Percentiles rank a stretch among this genome's conserved stretches.
phyloP scores from a whole-genome alignment of 176 grass and related monocot genomes.

The Canna indica region DNA sequence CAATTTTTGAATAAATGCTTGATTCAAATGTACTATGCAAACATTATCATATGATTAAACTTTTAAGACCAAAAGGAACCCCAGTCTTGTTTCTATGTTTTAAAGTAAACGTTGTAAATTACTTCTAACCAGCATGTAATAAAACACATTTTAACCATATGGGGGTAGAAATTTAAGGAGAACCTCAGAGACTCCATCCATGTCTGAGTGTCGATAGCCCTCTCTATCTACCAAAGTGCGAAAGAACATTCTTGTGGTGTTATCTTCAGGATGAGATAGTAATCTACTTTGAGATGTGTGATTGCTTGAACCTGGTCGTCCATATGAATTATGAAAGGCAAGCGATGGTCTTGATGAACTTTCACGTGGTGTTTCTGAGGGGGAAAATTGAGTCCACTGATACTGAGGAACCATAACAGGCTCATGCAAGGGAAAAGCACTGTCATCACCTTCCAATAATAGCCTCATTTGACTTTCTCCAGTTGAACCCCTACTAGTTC shows the following conservation, averaged over 20 bases:
- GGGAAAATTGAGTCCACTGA: conserved; percentile 23
- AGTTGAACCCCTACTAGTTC: conserved; percentile 24
- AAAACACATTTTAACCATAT: neutral
- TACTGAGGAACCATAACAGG: conserved; percentile 16
- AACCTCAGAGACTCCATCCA: conserved; percentile 77
- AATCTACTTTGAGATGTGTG: conserved; percentile 27
- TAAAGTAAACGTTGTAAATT: neutral
- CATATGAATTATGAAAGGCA: conserved; percentile 30
- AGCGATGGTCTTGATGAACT: conserved; percentile 33
- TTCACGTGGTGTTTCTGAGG: conserved; percentile 18
- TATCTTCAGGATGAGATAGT: conserved; percentile 19
- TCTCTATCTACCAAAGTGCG: conserved; percentile 36
- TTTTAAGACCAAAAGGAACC: neutral
- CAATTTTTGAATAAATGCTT: neutral
- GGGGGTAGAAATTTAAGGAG: neutral
- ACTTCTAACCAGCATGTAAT: neutral
- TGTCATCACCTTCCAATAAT: conserved; percentile 26
- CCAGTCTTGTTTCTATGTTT: neutral
- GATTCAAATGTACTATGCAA: neutral
- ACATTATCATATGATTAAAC: neutral
- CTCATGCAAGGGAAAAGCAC: conserved; percentile 29
- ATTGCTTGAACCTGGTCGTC: conserved; percentile 28
- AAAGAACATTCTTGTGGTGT: conserved; percentile 21
- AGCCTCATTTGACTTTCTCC: conserved; percentile 24
- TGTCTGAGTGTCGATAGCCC: conserved; percentile 32